Base-by-base conservation (phyloP, 2,329 filamentous ascomycete species). In the Claviceps cyperi region DNA sequence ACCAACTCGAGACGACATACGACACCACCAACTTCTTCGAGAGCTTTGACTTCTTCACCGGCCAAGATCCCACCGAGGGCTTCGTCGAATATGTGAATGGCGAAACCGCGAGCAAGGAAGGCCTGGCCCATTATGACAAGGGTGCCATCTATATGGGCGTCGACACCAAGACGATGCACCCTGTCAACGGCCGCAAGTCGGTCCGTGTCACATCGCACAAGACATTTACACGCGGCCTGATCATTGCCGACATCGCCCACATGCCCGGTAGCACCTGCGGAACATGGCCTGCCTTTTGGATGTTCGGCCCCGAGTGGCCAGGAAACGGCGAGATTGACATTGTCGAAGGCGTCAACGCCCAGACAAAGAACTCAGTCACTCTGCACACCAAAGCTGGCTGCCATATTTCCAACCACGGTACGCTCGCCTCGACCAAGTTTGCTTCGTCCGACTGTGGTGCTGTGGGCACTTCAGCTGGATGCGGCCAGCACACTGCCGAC, bases 271-370 rank as follows among this genome's bases (percentile, higher is more conserved):
- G 77, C 41, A 69, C 72, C 53, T 89, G 85, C 59, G 85, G 84
- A 36, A 75, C 79, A 14, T 91, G 86, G 86, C 84, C 85, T 1
- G 85, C 85, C 14, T 84, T 83, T 63, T 85, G 77, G 77, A 72
- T 70, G 48, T 73, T 86, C 36, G 84, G 84, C 15, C 69, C 73
- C n/a, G 66, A 75, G 59, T 90, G 86, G 86, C 86, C 86, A 1
- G 63, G 62, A 41, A 69, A 71, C 7, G 85, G 85, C 45, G 86
- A 90, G 66, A 85, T 91, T 58, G 86, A 91, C 63, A 84, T 90
- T 58, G 78, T 90, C 57, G 86, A 90, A 68, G 84, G 84, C 38
- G 82, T 88, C 57, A 86, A 87, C 67, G 67, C 71, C 21, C 74
- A 80, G 53, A 62, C 67, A 2, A 66, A 71, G 52, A 78, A 84